A percentile compares a stretch with the other conserved stretches of the same genome.
These are phyloP conservation scores for Epichloe elymi DNA, from an alignment of 2,329 filamentous ascomycete genomes.

Conservation along the genomic window DNA sequence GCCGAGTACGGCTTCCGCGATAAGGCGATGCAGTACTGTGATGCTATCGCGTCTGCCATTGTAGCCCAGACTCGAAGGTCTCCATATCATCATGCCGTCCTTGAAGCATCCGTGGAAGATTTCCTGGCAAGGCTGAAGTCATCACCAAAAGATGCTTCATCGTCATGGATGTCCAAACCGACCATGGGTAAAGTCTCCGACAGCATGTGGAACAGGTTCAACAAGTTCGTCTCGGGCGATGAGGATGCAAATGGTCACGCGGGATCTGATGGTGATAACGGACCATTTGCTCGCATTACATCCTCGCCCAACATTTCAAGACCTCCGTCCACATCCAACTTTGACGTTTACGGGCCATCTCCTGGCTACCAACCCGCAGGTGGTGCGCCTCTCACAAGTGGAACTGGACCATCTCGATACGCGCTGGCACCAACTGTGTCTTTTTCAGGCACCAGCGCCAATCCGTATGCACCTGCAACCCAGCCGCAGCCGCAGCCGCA, in stretches of 20 bases:
- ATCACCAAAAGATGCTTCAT: conserved; percentile 67
- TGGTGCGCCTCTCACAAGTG: conserved; percentile 20
- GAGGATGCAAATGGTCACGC: conserved; percentile 67
- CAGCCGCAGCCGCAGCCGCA: conserved; percentile 12
- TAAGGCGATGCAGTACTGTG: conserved; percentile 85
- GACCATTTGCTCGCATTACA: conserved; percentile 72
- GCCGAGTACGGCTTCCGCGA: conserved; percentile 71
- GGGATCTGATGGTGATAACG: conserved; percentile 48
- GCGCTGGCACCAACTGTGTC: conserved; percentile 13
- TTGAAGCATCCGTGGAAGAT: conserved; percentile 71
- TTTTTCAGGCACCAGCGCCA: conserved; percentile 10
- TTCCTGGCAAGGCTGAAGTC: conserved; percentile 72
- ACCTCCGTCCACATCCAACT: conserved; percentile 54
- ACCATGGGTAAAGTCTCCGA: conserved; percentile 93
- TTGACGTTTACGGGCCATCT: conserved; percentile 56
- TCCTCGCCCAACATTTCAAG: conserved; percentile 63
- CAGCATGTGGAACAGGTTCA: conserved; percentile 83
- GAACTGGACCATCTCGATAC: conserved; percentile 26
- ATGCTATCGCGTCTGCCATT: conserved; percentile 63
- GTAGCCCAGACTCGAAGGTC: conserved; percentile 72
- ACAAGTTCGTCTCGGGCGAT: conserved; percentile 89
- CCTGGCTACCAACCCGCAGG: conserved; percentile 18
- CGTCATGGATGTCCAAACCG: conserved; percentile 86
- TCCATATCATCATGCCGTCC: conserved; percentile 66
- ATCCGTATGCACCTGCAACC: conserved; percentile 27